A percentile compares a stretch with the other conserved stretches of the same genome.
These are phyloP conservation scores for Rubus idaeus DNA, from an alignment of 306 rosid genomes.

Conservation along the genomic window DNA sequence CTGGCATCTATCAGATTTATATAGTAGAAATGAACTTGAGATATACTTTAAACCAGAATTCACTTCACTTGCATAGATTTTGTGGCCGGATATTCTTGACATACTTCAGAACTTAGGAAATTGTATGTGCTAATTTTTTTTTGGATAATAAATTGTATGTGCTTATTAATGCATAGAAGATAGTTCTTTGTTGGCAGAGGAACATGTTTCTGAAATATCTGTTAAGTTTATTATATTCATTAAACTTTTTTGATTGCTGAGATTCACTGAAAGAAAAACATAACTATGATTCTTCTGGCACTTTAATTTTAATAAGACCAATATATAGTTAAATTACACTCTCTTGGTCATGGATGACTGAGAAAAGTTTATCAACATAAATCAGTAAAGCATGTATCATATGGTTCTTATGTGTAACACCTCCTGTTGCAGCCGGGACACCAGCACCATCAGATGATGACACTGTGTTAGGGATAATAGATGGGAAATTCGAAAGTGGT, in stretches of 20 bases:
- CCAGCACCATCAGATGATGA: conserved; percentile 38
- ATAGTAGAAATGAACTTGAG: neutral
- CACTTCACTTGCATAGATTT: neutral
- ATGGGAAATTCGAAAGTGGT: conserved; percentile 90
- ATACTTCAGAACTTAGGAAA: conserved; percentile 1
- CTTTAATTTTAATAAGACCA: neutral
- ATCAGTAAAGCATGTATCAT: neutral
- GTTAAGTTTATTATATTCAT: neutral
- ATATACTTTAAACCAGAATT: neutral
- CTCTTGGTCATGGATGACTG: neutral
- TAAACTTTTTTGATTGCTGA: neutral
- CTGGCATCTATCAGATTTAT: neutral
- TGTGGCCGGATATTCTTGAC: neutral
- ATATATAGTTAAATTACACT: neutral
- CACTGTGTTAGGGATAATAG: conserved; percentile 70
- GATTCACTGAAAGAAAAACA: neutral
- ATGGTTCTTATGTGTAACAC: conserved; percentile 1
- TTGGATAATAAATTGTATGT: neutral
- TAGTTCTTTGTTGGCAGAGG: neutral
- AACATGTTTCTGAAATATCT: conserved; percentile 2
- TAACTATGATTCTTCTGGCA: neutral
- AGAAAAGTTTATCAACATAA: neutral
- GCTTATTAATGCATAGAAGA: neutral
- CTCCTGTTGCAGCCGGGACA: conserved; percentile 32
- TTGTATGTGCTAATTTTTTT: neutral